Base-by-base conservation (phyloP, 2,329 filamentous ascomycete genomes). In the Orbilia blumenaviensis region DNA sequence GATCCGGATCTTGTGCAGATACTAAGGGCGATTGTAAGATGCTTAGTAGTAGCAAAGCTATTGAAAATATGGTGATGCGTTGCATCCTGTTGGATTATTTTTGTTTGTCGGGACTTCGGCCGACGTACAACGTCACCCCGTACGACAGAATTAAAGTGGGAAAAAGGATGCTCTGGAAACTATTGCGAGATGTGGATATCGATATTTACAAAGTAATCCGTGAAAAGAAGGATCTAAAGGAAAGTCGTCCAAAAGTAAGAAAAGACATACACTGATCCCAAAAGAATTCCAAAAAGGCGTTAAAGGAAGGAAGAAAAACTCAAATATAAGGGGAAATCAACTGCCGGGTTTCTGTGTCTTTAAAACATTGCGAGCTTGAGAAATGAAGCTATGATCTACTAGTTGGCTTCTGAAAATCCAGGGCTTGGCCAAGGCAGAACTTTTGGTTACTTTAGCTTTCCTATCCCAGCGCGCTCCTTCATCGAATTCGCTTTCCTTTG, bases 31-130 rank as follows among this genome's bases (percentile, higher is more conserved):
- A 52, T 8, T 56, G 48, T 1, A 52, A 21, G n/a, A 54, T 36
- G 29, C 42, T 50, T 1, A 66, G 32, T 9, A 73, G 69, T 21
- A 66, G 50, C 12, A 73, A 8, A 0, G 61, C 38, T 14, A 73
- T 23, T n/a, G 68, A 66, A 12, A 74, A 14, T 41, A 44, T 74
- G 14, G 69, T 42, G 50, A 62, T 74, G 69, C 32, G 69, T 74
- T 74, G 69, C 69, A 74, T 73, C 8, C 18, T 74, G 50, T 60
- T 62, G 69, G 34, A 38, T 74, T 61, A 50, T 48, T 54, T 44
- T 56, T 8, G 6, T 36, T 18, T 2, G 32, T 42, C 32, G 16
- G 50, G n/a, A 21, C 27, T 54, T 27, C 23, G 48, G 25, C 25
- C 48, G 27, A n/a, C 16, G 3, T 3, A 14, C 36, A 36, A 50